Evolutionary conservation across 176 grass and related monocot genomes (phyloP).

Genomic region (Rhynchospora tenuis): DNA sequence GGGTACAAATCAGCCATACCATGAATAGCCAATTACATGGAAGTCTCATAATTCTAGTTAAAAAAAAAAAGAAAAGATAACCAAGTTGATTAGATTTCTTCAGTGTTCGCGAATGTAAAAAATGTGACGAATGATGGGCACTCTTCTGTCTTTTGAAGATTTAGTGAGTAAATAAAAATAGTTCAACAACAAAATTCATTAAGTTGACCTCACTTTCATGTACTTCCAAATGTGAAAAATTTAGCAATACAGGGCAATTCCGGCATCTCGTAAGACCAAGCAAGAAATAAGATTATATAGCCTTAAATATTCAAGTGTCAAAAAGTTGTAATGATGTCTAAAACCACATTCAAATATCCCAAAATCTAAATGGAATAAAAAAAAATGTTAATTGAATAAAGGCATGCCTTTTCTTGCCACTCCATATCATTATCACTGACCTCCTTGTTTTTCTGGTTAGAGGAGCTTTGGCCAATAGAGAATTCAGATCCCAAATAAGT

Average conservation of each 20-base stretch:
- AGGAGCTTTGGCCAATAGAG: constrained; percentile 22
- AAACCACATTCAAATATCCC: background rate
- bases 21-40: background rate
- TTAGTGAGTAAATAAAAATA: no score
- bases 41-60: background rate
- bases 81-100: background rate
- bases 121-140: background rate
- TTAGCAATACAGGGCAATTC: no score
- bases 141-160: no score
- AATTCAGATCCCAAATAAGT: constrained; percentile 3
- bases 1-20: background rate
- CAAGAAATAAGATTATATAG: no score
- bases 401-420: constrained; percentile 5
- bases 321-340: no score
- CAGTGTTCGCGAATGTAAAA: background rate
- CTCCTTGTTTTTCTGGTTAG: constrained; percentile 22
- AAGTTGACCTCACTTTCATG: no score
- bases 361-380: background rate
- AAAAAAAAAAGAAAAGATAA: background rate
- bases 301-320: no score
- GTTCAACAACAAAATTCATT: no score
- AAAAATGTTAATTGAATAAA: background rate
- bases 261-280: no score
- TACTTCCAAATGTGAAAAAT: no score
- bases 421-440: background rate